A percentile compares a stretch with the other conserved stretches of the same genome.
Evolutionary conservation across 345 rosid genomes (phyloP).

Genomic region (Ceriops tagal): DNA sequence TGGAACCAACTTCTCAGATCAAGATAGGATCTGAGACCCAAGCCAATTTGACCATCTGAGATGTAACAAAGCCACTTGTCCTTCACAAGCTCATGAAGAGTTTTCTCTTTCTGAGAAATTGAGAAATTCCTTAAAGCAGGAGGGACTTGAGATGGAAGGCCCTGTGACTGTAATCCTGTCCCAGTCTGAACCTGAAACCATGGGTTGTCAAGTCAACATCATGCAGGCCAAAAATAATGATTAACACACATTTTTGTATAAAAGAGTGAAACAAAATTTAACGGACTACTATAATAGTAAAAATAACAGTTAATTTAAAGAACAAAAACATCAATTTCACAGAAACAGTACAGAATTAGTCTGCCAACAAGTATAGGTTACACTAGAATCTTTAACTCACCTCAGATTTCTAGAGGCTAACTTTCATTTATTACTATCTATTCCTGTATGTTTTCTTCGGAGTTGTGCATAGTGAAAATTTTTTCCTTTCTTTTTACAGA

Average conservation of each 20-base stretch:
- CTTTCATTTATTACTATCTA: no score
- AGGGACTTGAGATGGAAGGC: constrained; percentile 42
- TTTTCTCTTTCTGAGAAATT: constrained; percentile 77
- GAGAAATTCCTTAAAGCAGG: constrained; percentile 76
- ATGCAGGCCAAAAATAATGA: neutral
- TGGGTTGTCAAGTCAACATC: constrained; percentile 16
- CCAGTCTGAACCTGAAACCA: constrained; percentile 38
- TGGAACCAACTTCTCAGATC: constrained; percentile 84
- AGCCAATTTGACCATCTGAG: constrained; percentile 59
- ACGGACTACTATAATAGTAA: no score
- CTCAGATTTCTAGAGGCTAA: no score
- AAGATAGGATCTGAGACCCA: constrained; percentile 78
- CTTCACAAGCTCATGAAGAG: constrained; percentile 59
- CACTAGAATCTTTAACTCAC: no score
- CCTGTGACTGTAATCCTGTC: constrained; percentile 40
- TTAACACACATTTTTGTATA: neutral
- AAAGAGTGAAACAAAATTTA: no score
- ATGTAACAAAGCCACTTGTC: constrained; percentile 74
- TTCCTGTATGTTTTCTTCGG: no score
- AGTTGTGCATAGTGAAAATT: no score
- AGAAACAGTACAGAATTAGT: neutral
- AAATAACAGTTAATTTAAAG: no score
- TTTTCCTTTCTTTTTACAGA: no score
- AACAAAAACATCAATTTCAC: neutral
- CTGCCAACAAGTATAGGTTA: neutral